Percentiles rank a stretch among this genome's conserved stretches.
These are phyloP conservation scores for Chrysoporthe cubensis DNA, from an alignment of 2,329 filamentous ascomycete genomes.

Conservation along the genomic window DNA sequence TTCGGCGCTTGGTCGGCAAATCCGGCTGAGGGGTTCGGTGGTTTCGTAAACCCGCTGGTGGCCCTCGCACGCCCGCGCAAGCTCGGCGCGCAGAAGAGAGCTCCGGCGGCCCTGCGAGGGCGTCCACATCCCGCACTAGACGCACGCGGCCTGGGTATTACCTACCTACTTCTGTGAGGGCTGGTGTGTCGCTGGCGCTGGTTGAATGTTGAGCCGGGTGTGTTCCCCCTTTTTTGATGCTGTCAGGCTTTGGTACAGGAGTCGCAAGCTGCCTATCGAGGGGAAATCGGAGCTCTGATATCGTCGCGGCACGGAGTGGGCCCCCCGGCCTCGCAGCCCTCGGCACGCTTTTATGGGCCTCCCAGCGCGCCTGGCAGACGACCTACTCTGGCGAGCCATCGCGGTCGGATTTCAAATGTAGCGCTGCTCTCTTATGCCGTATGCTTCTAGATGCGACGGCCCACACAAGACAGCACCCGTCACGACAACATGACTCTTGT, in stretches of 20 bases:
- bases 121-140: slow-evolving; percentile 7
- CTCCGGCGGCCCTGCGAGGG: neutral
- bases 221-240: neutral
- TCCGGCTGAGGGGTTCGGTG: slow-evolving; percentile 22
- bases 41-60: slow-evolving; percentile 13
- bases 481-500: neutral
- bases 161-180: neutral
- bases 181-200: neutral
- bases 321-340: slow-evolving; percentile 7
- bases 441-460: slow-evolving; percentile 1
- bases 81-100: slow-evolving; percentile 21
- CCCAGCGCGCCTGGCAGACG: neutral
- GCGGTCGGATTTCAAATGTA: slow-evolving; percentile 13
- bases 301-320: neutral
- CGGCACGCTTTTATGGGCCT: neutral
- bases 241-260: neutral
- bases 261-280: too few relatives aligned
- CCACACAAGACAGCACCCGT: slow-evolving; percentile 3
- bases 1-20: slow-evolving; percentile 18
- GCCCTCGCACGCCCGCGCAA: neutral
- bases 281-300: slow-evolving; percentile 2
- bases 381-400: neutral
- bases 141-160: neutral
- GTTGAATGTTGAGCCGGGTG: slow-evolving; percentile 14
- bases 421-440: neutral